These are phyloP conservation scores for Moricandia moricandioides DNA, from an alignment of 345 rosid species.

Conservation along the genomic window DNA sequence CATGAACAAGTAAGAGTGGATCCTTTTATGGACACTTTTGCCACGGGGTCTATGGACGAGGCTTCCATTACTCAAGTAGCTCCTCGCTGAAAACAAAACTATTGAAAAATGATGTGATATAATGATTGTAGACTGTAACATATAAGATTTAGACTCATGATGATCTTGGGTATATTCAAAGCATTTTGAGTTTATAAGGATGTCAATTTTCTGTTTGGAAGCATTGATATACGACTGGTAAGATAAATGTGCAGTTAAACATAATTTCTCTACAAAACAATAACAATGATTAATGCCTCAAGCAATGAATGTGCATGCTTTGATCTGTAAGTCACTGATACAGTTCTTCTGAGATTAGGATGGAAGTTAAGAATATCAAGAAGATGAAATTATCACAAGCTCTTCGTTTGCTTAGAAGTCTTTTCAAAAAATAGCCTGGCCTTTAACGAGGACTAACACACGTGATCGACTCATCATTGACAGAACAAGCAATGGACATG, in stretches of 20 bases:
- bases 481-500: conserved; percentile 12
- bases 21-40: not conserved
- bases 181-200: no score
- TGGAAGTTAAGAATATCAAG: not conserved
- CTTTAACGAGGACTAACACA: not conserved
- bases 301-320: not conserved
- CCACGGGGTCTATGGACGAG: not conserved
- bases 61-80: not conserved
- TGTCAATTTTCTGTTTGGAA: not conserved
- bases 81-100: not conserved
- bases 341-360: not conserved
- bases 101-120: not conserved
- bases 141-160: not conserved
- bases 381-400: not conserved
- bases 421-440: not conserved
- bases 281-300: not conserved
- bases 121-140: not conserved
- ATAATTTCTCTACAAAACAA: not conserved
- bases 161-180: no score
- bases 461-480: not conserved
- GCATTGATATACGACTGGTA: not conserved
- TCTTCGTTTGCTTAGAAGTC: not conserved
- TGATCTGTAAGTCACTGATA: not conserved
- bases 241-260: not conserved
- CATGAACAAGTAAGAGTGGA: not conserved